Evolutionary conservation across 805 yeast genomes (phyloP).

Genomic region (Candida maris): DNA sequence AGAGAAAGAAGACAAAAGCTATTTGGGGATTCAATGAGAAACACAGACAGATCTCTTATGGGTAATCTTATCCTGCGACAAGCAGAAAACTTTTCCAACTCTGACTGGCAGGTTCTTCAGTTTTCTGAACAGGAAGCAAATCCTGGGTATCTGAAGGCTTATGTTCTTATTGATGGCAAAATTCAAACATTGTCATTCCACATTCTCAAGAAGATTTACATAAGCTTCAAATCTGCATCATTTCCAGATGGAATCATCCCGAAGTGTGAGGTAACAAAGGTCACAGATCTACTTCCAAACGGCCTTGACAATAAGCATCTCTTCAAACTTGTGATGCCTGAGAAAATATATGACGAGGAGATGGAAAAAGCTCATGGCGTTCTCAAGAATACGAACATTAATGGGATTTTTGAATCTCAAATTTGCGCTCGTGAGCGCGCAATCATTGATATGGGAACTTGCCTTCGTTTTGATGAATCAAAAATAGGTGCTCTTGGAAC

Average conservation of each 20-base stretch:
- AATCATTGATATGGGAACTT: slow-evolving; percentile 71
- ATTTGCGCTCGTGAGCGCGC: slow-evolving; percentile 68
- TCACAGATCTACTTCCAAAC: slow-evolving; percentile 64
- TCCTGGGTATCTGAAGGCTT: slow-evolving; percentile 78
- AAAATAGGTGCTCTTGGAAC: slow-evolving; percentile 80
- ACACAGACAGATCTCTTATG: slow-evolving; percentile 55
- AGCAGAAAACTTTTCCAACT: slow-evolving; percentile 72
- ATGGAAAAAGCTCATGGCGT: slow-evolving; percentile 54
- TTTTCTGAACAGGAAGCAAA: slow-evolving; percentile 48
- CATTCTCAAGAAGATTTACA: slow-evolving; percentile 69
- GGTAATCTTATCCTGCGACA: slow-evolving; percentile 70
- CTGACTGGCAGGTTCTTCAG: slow-evolving; percentile 84
- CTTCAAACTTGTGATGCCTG: slow-evolving; percentile 67
- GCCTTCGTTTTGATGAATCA: slow-evolving; percentile 64
- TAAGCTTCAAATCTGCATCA: slow-evolving; percentile 53
- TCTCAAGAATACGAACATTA: slow-evolving; percentile 55
- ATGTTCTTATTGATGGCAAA: slow-evolving; percentile 62
- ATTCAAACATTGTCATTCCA: slow-evolving; percentile 71
- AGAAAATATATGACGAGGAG: slow-evolving; percentile 55
- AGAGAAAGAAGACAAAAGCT: slow-evolving; percentile 68
- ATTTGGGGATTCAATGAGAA: slow-evolving; percentile 58
- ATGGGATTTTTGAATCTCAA: slow-evolving; percentile 75
- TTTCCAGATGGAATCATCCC: slow-evolving; percentile 34
- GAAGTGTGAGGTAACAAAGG: slow-evolving; percentile 54
- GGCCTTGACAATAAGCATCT: slow-evolving; percentile 53